phyloP scores from a whole-genome alignment of 257 asterid genomes.

The Fraxinus quadrangulata region DNA sequence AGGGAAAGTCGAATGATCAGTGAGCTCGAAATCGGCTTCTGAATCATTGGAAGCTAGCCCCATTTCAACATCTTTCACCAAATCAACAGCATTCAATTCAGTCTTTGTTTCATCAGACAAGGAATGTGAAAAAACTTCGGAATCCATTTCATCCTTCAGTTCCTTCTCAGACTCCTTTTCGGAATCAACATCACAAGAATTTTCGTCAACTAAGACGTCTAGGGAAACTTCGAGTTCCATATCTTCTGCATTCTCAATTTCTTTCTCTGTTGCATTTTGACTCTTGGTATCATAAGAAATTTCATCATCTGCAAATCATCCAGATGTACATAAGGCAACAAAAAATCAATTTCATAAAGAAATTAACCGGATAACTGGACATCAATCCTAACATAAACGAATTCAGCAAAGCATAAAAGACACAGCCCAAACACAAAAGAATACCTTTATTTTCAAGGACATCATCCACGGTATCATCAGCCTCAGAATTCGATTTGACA shows the following conservation, averaged over 20 bases:
- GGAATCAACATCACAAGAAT: neutral
- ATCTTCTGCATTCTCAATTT: conserved; percentile 8
- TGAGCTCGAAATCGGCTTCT: neutral
- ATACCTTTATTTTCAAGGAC: conserved; percentile 7
- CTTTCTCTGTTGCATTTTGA: conserved; percentile 21
- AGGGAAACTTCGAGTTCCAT: conserved; percentile 16
- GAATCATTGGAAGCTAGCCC: neutral
- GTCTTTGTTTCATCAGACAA: neutral
- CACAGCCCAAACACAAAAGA: neutral
- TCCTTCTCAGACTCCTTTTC: conserved; percentile 21
- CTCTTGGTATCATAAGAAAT: conserved; percentile 5
- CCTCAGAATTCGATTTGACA: conserved; percentile 5
- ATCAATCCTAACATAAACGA: neutral
- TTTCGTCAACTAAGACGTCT: neutral
- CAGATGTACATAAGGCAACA: neutral
- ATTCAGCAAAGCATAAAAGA: neutral
- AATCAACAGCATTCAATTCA: neutral
- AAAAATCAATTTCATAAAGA: conserved; percentile 5
- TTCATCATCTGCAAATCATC: conserved; percentile 21
- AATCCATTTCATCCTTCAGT: conserved; percentile 1
- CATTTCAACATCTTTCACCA: neutral
- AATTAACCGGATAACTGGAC: neutral
- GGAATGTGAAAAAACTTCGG: conserved; percentile 14
- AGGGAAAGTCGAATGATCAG: neutral
- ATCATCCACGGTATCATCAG: conserved; percentile 14